Percentiles rank a stretch among this genome's conserved stretches.
phyloP scores from a whole-genome alignment of 306 rosid genomes.

The Leucaena leucocephala region DNA sequence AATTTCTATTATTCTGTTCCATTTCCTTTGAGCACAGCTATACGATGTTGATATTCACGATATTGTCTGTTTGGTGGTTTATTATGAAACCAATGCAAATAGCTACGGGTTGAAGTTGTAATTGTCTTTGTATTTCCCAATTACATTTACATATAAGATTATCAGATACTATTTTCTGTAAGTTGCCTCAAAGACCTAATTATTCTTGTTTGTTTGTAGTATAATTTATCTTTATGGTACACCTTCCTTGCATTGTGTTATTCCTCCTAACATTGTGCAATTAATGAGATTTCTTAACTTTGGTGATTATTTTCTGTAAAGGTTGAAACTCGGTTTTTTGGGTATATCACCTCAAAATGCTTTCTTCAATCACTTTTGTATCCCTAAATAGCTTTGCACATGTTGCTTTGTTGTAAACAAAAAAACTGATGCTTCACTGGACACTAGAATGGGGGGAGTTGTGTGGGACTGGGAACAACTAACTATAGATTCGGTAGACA shows the following conservation, averaged over 20 bases:
- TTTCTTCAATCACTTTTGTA: neutral
- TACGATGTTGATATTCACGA: neutral
- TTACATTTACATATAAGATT: neutral
- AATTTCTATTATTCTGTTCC: neutral
- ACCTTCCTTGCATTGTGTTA: neutral
- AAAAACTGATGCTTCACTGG: neutral
- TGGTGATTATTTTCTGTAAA: neutral
- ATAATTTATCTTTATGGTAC: neutral
- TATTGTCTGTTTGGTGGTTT: neutral
- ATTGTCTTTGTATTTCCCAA: neutral
- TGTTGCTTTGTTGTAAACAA: neutral
- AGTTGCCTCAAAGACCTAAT: neutral
- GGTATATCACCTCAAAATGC: neutral
- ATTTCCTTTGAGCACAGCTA: neutral
- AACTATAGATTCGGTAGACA: neutral
- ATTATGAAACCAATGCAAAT: neutral
- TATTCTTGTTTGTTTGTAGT: neutral
- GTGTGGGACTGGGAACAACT: slow-evolving; percentile 12
- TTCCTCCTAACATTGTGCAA: neutral
- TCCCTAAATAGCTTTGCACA: neutral
- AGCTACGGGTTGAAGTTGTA: neutral
- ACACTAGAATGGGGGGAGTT: neutral
- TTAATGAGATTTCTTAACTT: neutral
- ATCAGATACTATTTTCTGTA: neutral
- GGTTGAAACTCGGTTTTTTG: neutral